Percentiles rank a stretch among this genome's conserved stretches.
Evolutionary conservation across 345 rosid species (phyloP).

Genomic region (Diplotaxis tenuifolia): DNA sequence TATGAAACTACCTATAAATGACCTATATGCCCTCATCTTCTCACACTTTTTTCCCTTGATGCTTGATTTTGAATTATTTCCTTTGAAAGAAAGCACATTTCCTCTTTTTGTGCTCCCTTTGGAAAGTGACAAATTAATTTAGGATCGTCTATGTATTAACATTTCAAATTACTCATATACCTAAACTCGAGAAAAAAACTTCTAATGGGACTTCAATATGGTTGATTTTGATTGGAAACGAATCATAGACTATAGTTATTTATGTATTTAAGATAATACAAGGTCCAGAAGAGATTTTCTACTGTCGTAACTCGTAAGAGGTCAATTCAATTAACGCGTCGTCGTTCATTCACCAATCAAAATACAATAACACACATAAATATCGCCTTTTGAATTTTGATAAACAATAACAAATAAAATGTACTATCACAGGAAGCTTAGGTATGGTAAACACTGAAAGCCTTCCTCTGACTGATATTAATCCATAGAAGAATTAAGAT

Average conservation of each 20-base stretch:
- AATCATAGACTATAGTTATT: no score
- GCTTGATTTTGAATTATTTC: slow-evolving; percentile 19
- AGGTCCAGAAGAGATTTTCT: background rate
- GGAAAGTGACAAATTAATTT: background rate
- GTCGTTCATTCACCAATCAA: background rate
- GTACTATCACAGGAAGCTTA: slow-evolving; percentile 9
- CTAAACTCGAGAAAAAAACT: no score
- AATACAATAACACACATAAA: background rate
- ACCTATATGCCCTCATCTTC: slow-evolving; percentile 29
- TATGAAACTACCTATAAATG: slow-evolving; percentile 13
- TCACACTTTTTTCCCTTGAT: background rate
- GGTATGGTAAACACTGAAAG: slow-evolving; percentile 14
- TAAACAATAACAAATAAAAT: background rate
- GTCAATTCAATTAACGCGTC: background rate
- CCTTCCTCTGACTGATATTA: background rate
- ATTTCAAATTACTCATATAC: no score
- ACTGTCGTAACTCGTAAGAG: background rate
- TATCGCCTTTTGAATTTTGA: background rate
- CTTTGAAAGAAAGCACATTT: background rate
- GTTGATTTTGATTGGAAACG: no score
- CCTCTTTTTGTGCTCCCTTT: slow-evolving; percentile 3
- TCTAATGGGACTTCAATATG: no score
- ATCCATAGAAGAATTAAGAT: slow-evolving; percentile 6
- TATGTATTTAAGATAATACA: background rate
- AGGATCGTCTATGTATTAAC: background rate